Evolutionary conservation across 257 asterid genomes (phyloP).

Genomic region (Echites panduratus): DNA sequence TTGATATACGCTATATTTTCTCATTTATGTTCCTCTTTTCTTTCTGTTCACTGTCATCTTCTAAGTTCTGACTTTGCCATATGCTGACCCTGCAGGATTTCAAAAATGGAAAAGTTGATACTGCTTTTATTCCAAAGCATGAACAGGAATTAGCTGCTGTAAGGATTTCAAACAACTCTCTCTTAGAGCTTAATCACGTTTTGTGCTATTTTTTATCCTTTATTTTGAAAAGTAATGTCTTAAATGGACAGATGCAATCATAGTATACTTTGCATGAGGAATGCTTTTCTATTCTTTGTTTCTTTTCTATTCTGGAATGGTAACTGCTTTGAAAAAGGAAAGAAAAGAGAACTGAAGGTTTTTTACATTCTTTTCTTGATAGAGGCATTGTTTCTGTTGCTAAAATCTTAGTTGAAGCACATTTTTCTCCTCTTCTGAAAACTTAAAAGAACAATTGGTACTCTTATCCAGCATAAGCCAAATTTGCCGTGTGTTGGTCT

Average conservation of each 20-base stretch:
- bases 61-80: background rate
- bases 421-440: background rate
- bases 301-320: background rate
- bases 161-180: conserved; percentile 30
- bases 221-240: background rate
- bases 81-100: conserved; percentile 56
- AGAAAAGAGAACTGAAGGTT: background rate
- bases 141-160: conserved; percentile 93
- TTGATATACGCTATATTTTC: background rate
- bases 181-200: conserved; percentile 1
- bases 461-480: background rate
- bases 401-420: background rate
- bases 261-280: background rate
- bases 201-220: background rate
- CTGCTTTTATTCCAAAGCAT: conserved; percentile 96
- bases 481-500: conserved; percentile 1
- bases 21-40: background rate
- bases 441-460: background rate
- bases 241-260: background rate
- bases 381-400: background rate
- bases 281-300: background rate
- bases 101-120: conserved; percentile 83
- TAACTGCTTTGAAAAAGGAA: background rate
- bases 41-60: background rate
- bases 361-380: background rate